These are phyloP conservation scores for Plasmopara muralis DNA, from an alignment of 352 stramenopile species.

Conservation along the genomic window DNA sequence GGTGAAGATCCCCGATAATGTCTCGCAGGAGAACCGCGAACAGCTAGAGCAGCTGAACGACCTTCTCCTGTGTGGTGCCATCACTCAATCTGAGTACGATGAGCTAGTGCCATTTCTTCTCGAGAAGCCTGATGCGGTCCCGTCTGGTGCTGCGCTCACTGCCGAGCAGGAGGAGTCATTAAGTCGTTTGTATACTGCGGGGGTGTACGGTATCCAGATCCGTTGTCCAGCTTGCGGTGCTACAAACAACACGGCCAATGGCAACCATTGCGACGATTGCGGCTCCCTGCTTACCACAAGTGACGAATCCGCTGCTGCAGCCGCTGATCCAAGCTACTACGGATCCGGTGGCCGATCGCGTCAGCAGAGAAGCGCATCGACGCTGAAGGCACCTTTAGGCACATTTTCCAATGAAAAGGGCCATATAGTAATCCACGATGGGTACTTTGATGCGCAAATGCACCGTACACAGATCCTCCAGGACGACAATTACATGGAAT, in stretches of 20 bases:
- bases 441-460: conserved; percentile 82
- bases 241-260: conserved; percentile 85
- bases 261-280: conserved; percentile 83
- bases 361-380: conserved; percentile 49
- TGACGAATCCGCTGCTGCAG: conserved; percentile 45
- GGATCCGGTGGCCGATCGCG: conserved; percentile 39
- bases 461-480: conserved; percentile 80
- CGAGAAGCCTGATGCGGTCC: conserved; percentile 52
- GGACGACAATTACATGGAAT: conserved; percentile 86
- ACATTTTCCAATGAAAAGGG: conserved; percentile 75
- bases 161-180: conserved; percentile 80
- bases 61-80: conserved; percentile 72
- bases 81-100: conserved; percentile 81
- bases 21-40: conserved; percentile 82
- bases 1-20: conserved; percentile 74
- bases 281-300: conserved; percentile 77
- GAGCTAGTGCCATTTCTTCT: conserved; percentile 84
- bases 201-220: conserved; percentile 82
- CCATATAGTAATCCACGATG: conserved; percentile 78
- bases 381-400: conserved; percentile 58
- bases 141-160: conserved; percentile 56
- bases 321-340: conserved; percentile 44
- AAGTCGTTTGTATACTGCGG: conserved; percentile 64
- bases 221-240: conserved; percentile 77
- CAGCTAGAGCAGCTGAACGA: conserved; percentile 83